Conservation (phyloP, 257 asterid genomes). For the Solanum chmielewskii region DNA sequence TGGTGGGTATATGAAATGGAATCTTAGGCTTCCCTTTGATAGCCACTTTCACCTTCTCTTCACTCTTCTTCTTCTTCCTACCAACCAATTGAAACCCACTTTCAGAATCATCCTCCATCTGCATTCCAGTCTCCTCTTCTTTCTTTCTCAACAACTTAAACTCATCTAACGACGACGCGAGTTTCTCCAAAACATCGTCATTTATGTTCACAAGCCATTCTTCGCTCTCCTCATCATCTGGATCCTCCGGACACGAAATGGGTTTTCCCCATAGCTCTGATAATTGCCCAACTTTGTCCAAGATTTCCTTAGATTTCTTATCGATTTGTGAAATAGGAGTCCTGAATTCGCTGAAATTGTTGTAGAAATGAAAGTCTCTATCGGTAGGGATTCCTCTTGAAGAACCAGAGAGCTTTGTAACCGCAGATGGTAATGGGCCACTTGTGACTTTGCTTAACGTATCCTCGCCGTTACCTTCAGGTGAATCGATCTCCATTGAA, state of each 20-base stretch:
- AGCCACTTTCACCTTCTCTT: constrained; percentile 52
- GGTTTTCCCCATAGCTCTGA: constrained; percentile 42
- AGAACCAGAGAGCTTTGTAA: constrained; percentile 71
- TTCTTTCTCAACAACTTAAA: constrained; percentile 36
- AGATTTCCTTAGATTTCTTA: constrained; percentile 31
- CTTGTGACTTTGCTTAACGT: constrained; percentile 28
- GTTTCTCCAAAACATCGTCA: constrained; percentile 59
- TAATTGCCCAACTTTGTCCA: constrained; percentile 42
- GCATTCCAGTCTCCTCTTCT: constrained; percentile 54
- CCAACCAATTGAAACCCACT: constrained; percentile 53
- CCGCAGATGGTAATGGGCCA: constrained; percentile 37
- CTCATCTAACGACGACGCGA: constrained; percentile 67
- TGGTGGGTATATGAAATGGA: constrained; percentile 66
- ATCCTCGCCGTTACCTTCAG: constrained; percentile 27
- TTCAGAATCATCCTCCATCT: constrained; percentile 24
- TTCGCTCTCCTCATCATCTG: constrained; percentile 28
- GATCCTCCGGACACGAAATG: constrained; percentile 44
- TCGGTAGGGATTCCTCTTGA: constrained; percentile 62
- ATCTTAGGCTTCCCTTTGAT: constrained; percentile 60
- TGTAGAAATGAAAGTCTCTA: constrained; percentile 80
- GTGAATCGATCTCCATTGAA: constrained; percentile 51
- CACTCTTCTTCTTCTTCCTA: constrained; percentile 45
- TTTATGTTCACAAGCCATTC: constrained; percentile 76
- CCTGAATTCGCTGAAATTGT: constrained; percentile 72
- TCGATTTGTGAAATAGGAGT: constrained; percentile 38